phyloP scores from a whole-genome alignment of 192 early-diverging fungal genomes.

The Funneliformis geosporum region DNA sequence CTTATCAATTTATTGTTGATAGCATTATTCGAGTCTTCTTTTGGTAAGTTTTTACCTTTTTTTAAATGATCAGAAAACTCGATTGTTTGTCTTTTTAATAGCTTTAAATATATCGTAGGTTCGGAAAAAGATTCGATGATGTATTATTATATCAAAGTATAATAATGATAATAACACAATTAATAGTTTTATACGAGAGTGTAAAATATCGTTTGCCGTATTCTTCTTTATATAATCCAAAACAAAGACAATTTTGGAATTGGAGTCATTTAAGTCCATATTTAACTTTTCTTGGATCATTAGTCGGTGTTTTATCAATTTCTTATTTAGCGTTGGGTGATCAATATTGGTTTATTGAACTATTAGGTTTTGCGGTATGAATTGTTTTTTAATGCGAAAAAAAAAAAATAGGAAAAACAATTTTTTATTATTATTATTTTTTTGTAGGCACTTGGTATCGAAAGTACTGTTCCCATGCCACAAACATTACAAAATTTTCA shows the following conservation, averaged over 20 bases:
- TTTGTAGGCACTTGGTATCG: conserved; percentile 52
- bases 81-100: no score
- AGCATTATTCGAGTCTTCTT: conserved; percentile 51
- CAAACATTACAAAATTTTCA: conserved; percentile 53
- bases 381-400: background rate
- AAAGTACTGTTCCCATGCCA: conserved; percentile 61
- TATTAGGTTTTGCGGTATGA: conserved; percentile 39
- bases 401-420: background rate
- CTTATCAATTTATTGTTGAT: background rate
- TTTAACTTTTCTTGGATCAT: conserved; percentile 35
- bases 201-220: conserved; percentile 42
- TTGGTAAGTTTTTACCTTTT: conserved; percentile 36
- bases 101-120: conserved; percentile 38
- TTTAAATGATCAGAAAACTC: no score
- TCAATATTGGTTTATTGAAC: conserved; percentile 37
- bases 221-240: conserved; percentile 29
- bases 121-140: conserved; percentile 53
- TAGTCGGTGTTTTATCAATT: conserved; percentile 30
- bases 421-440: background rate
- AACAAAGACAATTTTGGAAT: conserved; percentile 40
- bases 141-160: conserved; percentile 59
- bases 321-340: conserved; percentile 39
- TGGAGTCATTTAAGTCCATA: conserved; percentile 46
- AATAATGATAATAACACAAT: conserved; percentile 55
- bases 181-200: conserved; percentile 51